Base-by-base conservation (phyloP, 78 protist genomes). In the Isochrysis galbana region DNA sequence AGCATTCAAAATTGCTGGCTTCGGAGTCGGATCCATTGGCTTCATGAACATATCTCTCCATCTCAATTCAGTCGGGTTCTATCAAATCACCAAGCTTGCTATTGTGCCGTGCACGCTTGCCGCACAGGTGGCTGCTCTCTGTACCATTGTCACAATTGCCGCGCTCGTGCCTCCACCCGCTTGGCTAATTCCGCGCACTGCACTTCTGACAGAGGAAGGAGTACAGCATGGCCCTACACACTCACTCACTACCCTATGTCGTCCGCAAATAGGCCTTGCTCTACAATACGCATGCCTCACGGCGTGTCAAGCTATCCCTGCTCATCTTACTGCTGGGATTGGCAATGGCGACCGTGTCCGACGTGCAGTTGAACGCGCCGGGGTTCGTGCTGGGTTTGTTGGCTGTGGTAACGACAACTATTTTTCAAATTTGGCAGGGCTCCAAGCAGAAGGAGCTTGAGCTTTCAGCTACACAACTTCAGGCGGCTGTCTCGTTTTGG, bases 61-160 rank as follows among this genome's bases (percentile, higher is more conserved):
- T 2, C 84, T 38, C 96, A 95, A 95, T 46, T 45, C 91, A 1
- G 95, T 95, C 48, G 95, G 95, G 55, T 91, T 94, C 54, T 95
- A 95, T 87, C 96, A 95, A 92, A 41, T 39, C 32, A 39, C 45
- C 47, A 41, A 36, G 34, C 32, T 36, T 29, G 23, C 22, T 46
- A 36, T 36, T 29, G 34, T 77, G 48, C 32, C 47, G n/a, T 32
- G 26, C 86, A 77, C 86, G 36, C 46, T 45, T 23, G 23, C 83
- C 46, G 67, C 23, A 22, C 61, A 51, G 61, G 61, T 14, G n/a
- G n/a, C n/a, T n/a, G n/a, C n/a, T n/a, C n/a, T n/a, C n/a, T n/a
- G n/a, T n/a, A n/a, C n/a, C n/a, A n/a, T n/a, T n/a, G n/a, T n/a
- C n/a, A n/a, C n/a, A n/a, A n/a, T n/a, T n/a, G n/a, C n/a, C n/a